phyloP scores from a whole-genome alignment of 805 yeast genomes.

The Schizosaccharomyces lindneri region DNA sequence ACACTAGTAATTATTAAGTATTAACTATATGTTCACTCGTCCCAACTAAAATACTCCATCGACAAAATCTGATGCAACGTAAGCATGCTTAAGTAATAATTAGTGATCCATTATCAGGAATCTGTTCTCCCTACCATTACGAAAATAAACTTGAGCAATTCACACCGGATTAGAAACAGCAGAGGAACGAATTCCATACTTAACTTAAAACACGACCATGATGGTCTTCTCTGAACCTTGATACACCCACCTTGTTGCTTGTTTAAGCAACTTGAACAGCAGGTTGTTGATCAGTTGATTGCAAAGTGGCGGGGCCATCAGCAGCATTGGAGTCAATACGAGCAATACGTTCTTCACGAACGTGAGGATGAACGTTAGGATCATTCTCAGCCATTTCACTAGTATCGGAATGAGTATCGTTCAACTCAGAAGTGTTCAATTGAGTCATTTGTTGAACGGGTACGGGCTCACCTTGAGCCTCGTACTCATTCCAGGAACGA shows the following conservation, averaged over 20 bases:
- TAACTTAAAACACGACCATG: background rate
- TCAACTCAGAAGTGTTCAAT: background rate
- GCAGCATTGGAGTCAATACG: background rate
- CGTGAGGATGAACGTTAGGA: background rate
- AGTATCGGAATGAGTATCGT: background rate
- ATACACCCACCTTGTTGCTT: background rate
- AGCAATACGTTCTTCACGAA: background rate
- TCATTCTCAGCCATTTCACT: background rate
- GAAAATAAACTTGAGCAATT: too few species aligned
- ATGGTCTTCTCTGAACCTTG: background rate
- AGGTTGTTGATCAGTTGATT: background rate
- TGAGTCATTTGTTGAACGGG: background rate
- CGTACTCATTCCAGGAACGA: constrained; percentile 1
- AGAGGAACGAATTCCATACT: too few species aligned
- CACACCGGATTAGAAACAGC: too few species aligned
- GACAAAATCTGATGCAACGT: too few species aligned
- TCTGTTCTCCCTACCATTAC: too few species aligned
- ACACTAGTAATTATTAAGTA: too few species aligned
- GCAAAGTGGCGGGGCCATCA: background rate
- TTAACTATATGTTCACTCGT: too few species aligned
- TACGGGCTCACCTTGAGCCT: background rate
- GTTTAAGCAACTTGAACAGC: background rate
- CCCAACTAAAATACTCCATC: too few species aligned
- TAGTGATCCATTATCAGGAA: too few species aligned
- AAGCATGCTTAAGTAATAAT: too few species aligned